Base-by-base conservation (phyloP, 139 green algal species). In the Mychonastes homosphaera region DNA sequence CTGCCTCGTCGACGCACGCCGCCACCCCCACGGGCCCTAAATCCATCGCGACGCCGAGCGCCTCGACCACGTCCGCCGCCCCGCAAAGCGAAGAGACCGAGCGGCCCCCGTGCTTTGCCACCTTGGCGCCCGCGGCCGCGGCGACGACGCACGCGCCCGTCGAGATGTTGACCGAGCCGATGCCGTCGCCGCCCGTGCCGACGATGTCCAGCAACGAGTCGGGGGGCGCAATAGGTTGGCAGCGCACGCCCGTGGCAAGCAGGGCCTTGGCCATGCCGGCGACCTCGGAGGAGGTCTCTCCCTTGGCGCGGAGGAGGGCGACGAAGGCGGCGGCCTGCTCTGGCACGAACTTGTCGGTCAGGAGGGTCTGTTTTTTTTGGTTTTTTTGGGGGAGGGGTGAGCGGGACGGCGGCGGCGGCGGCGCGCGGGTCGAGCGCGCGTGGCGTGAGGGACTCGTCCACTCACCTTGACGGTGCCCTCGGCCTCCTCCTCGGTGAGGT, bases 91-190 rank as follows among this genome's bases (percentile, higher is more conserved):
- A 87, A 27, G 88, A 96, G 47, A 97, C 89, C 19, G 85, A 94
- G 3, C 92, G 76, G 62, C 79, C 95, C 63, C 92, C 92, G 61
- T 98, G 92, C 79, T 99, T 99, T 53, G 92, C 93, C 9, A 99
- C 87, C 43, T 84, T 82, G 4, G 87, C 92, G 6, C 93, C 93
- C 16, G 91, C 94, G 4, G 89, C 91, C 9, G 93, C 93, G 24
- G 89, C 88, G 8, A 99, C 52, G 23, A 99, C 76, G 56, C 72
- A 91, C 3, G 93, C 82, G 5, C 93, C 93, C 1, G 93, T 99
- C 33, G 80, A 94, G 66, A 99, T 99, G 80, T 99, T 99, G 38
- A 99, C 90, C 13, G 85, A 94, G 39, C 92, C 91, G 38, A 95
- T 94, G 74, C 84, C 84, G 69, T 99, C 93, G 12, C 93, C 93